These are phyloP conservation scores for Nicotiana obtusifolia DNA, from an alignment of 257 asterid species.

Conservation along the genomic window DNA sequence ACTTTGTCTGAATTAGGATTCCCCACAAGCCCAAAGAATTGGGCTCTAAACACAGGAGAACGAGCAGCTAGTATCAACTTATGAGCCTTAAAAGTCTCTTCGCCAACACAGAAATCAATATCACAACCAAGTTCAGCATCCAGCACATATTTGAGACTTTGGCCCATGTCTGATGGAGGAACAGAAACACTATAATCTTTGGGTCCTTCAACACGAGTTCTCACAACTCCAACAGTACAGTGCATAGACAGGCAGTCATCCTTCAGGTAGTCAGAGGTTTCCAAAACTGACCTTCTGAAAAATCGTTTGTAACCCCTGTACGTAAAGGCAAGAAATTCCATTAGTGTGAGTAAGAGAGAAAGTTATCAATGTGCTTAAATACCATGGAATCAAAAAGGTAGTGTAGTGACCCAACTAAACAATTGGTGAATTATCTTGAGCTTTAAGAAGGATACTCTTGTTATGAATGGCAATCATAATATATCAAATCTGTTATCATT, in stretches of 20 bases:
- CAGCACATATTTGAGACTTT: slow-evolving; percentile 55
- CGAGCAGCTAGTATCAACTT: slow-evolving; percentile 91
- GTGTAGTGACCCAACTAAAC: neutral
- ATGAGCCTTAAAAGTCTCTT: slow-evolving; percentile 77
- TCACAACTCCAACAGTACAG: slow-evolving; percentile 94
- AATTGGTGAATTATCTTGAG: neutral
- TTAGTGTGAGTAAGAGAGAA: neutral
- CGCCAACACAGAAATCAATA: slow-evolving; percentile 65
- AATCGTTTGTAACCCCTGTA: slow-evolving; percentile 93
- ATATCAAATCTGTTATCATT: neutral
- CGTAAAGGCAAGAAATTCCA: slow-evolving; percentile 18
- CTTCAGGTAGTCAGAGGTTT: slow-evolving; percentile 82
- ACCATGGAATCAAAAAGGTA: neutral
- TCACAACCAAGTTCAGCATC: slow-evolving; percentile 71
- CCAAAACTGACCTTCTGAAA: slow-evolving; percentile 65
- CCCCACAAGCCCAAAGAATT: slow-evolving; percentile 80
- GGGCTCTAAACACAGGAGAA: slow-evolving; percentile 92
- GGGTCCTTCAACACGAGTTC: slow-evolving; percentile 83
- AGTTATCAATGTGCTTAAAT: neutral
- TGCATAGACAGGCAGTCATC: slow-evolving; percentile 80
- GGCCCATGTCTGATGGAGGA: slow-evolving; percentile 87
- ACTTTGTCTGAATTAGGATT: slow-evolving; percentile 50
- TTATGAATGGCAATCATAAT: neutral
- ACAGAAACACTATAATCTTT: slow-evolving; percentile 44
- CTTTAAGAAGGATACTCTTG: neutral